These are phyloP conservation scores for Thielaviopsis musarum DNA, from an alignment of 2,329 filamentous ascomycete genomes.

Conservation along the genomic window DNA sequence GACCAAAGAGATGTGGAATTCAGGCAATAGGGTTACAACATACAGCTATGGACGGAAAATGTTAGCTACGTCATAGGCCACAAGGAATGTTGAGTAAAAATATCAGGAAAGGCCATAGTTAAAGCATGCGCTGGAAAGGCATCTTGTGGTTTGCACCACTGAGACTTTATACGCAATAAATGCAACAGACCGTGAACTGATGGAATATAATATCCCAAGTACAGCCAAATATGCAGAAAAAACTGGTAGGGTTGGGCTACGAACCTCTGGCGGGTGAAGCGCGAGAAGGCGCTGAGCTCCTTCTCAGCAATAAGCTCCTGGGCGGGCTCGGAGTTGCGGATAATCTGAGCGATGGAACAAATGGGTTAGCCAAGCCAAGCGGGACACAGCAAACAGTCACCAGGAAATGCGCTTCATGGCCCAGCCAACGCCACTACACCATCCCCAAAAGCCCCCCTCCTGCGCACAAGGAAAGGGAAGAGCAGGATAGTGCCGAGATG, in stretches of 20 bases:
- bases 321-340: slow-evolving; percentile 68
- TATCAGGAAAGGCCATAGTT: not conserved
- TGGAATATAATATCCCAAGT: not conserved
- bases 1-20: not conserved
- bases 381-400: not conserved
- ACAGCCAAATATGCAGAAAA: not conserved
- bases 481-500: not conserved
- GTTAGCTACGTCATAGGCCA: slow-evolving; percentile 3
- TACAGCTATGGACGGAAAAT: slow-evolving; percentile 5
- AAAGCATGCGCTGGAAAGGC: not conserved
- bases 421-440: not conserved
- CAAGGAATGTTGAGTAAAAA: not conserved
- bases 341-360: slow-evolving; percentile 36
- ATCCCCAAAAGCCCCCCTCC: not conserved
- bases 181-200: not conserved
- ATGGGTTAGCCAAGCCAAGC: not conserved
- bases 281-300: slow-evolving; percentile 61
- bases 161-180: not conserved
- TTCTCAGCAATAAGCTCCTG: slow-evolving; percentile 62
- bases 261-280: slow-evolving; percentile 60
- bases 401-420: not conserved
- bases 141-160: not conserved
- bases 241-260: slow-evolving; percentile 14
- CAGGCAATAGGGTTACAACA: not conserved
- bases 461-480: too few relatives aligned